phyloP scores from a whole-genome alignment of 2,329 filamentous ascomycete species.

The Eurotiales sp. region DNA sequence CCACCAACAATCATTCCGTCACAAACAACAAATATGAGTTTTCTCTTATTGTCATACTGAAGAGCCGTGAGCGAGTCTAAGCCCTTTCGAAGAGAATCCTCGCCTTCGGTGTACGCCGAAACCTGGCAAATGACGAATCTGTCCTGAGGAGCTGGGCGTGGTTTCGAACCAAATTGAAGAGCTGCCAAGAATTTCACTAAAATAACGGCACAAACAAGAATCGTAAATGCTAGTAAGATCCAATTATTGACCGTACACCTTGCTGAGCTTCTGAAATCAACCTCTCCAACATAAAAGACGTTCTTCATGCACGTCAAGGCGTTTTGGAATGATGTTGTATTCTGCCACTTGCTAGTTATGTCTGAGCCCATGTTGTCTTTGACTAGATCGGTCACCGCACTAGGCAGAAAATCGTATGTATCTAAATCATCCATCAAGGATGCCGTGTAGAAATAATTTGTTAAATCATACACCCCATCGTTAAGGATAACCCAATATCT shows the following conservation, averaged over 20 bases:
- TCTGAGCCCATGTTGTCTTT: slow-evolving; percentile 74
- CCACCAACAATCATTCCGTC: slow-evolving; percentile 95
- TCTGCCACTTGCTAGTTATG: slow-evolving; percentile 64
- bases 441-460: slow-evolving; percentile 81
- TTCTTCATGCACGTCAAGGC: slow-evolving; percentile 78
- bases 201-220: slow-evolving; percentile 77
- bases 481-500: slow-evolving; percentile 79
- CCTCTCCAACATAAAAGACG: slow-evolving; percentile 74
- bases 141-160: slow-evolving; percentile 83
- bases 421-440: slow-evolving; percentile 53
- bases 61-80: slow-evolving; percentile 91
- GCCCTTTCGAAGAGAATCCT: slow-evolving; percentile 89
- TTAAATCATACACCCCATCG: slow-evolving; percentile 78
- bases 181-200: slow-evolving; percentile 86
- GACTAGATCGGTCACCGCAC: slow-evolving; percentile 63
- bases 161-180: slow-evolving; percentile 88
- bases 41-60: slow-evolving; percentile 97
- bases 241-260: slow-evolving; percentile 88
- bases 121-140: slow-evolving; percentile 99
- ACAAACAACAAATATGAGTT: slow-evolving; percentile 93
- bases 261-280: slow-evolving; percentile 75
- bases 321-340: slow-evolving; percentile 52
- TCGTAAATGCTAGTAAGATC: slow-evolving; percentile 80
- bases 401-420: slow-evolving; percentile 69
- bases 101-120: slow-evolving; percentile 94